These are phyloP conservation scores for Dendrobium nobile DNA, from an alignment of 106 monocot genomes.

Conservation along the genomic window DNA sequence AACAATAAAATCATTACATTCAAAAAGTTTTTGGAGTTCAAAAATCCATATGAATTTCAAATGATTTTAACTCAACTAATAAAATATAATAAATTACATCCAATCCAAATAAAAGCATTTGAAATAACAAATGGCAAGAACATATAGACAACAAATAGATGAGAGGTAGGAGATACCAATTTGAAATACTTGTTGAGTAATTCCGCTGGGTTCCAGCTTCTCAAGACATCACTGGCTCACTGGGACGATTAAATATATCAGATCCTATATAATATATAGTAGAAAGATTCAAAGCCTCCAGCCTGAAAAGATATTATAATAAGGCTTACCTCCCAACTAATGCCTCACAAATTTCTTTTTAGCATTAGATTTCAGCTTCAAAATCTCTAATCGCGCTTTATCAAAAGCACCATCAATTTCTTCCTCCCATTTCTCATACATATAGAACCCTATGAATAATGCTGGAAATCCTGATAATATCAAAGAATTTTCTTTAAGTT, in stretches of 20 bases:
- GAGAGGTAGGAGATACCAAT: too few species aligned
- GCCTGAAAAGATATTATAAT: not conserved
- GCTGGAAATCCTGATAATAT: slow-evolving; percentile 38
- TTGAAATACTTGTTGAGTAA: too few species aligned
- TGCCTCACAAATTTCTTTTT: not conserved
- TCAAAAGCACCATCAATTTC: slow-evolving; percentile 30
- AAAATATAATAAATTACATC: not conserved
- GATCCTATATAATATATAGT: not conserved
- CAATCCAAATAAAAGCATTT: not conserved
- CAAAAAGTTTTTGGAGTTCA: not conserved
- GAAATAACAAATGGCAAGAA: not conserved
- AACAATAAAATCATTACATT: not conserved
- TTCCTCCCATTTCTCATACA: slow-evolving; percentile 75
- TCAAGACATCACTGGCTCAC: not conserved
- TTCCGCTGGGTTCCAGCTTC: too few species aligned
- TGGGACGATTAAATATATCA: not conserved
- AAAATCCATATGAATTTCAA: not conserved
- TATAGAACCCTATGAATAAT: slow-evolving; percentile 31
- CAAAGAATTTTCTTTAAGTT: not conserved
- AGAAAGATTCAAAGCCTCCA: not conserved
- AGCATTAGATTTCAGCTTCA: not conserved
- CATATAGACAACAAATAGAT: too few species aligned
- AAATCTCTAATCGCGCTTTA: not conserved
- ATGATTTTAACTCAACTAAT: not conserved
- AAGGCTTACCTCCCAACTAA: not conserved